Evolutionary conservation across 495 filamentous ascomycete genomes (phyloP).

Genomic region (Thozetella sp.): DNA sequence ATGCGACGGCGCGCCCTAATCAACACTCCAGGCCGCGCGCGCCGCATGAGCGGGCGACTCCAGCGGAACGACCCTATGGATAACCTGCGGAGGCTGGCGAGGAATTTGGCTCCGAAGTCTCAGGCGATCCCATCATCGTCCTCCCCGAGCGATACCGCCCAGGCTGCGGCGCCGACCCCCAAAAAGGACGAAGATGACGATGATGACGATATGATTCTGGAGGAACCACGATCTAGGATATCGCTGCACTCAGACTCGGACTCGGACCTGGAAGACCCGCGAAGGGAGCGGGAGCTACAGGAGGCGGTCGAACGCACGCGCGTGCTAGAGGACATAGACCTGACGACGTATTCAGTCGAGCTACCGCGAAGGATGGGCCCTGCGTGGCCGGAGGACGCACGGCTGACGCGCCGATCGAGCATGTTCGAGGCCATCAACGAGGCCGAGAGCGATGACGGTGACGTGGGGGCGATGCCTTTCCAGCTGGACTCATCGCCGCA

Average conservation of each 20-base stretch:
- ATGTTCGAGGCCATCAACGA: neutral
- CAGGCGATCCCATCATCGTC: neutral
- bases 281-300: neutral
- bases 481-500: neutral
- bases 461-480: neutral
- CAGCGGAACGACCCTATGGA: neutral
- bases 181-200: neutral
- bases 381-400: neutral
- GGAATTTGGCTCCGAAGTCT: neutral
- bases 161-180: neutral
- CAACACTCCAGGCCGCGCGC: neutral
- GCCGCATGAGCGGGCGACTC: neutral
- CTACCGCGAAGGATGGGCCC: neutral
- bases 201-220: neutral
- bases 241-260: neutral
- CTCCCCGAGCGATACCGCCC: neutral
- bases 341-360: conserved; percentile 2
- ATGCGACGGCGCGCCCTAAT: neutral
- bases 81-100: neutral
- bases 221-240: neutral
- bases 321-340: neutral
- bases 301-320: neutral
- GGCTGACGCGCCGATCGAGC: neutral
- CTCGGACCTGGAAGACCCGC: neutral
- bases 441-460: neutral